A percentile compares a stretch with the other conserved stretches of the same genome.
Conservation (phyloP, 495 filamentous ascomycete genomes). For the Cercophora scortea region DNA sequence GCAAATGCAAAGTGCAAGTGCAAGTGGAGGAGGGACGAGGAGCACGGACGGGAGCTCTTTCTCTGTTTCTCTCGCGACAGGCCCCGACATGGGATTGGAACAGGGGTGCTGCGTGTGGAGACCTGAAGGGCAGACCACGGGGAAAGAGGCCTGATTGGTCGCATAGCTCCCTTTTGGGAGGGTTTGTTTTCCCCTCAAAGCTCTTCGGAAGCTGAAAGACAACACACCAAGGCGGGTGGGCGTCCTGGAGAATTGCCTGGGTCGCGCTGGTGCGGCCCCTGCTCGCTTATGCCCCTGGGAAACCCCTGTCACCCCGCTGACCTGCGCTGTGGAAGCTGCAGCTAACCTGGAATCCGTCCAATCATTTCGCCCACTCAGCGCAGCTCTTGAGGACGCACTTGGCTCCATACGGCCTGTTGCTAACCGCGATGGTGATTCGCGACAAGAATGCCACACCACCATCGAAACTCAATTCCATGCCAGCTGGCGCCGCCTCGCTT, state of each 20-base stretch:
- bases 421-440: no score
- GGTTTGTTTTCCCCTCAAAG: constrained; percentile 15
- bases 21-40: background rate
- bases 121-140: constrained; percentile 9
- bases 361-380: no score
- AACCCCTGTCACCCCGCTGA: background rate
- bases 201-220: constrained; percentile 2
- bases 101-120: constrained; percentile 12
- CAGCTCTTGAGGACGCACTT: no score
- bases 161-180: constrained; percentile 9
- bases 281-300: background rate
- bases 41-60: background rate
- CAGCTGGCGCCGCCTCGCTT: no score
- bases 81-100: background rate
- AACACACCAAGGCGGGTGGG: constrained; percentile 1
- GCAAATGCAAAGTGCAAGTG: no score
- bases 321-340: no score
- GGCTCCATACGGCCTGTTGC: no score
- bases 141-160: constrained; percentile 14
- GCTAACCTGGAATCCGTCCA: no score
- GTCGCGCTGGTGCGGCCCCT: background rate
- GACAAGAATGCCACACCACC: no score
- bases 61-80: constrained; percentile 4
- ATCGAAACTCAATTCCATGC: no score
- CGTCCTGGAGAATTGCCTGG: background rate